phyloP scores from a whole-genome alignment of 2,329 filamentous ascomycete genomes.

The Keithomyces neogunnii region DNA sequence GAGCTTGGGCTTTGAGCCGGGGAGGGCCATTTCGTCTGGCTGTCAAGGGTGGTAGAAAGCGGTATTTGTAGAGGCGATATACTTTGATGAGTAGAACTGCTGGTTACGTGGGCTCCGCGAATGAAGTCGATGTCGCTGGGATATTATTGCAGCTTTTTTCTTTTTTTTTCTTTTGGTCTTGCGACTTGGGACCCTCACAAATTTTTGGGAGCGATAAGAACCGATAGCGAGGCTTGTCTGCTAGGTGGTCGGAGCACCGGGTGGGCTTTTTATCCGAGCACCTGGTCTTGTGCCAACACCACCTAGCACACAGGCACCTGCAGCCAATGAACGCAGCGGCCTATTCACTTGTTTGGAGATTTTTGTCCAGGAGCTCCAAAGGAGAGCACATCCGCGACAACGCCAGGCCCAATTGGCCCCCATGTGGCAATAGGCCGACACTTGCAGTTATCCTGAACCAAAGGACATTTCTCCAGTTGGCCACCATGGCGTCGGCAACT shows the following conservation, averaged over 20 bases:
- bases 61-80: not conserved
- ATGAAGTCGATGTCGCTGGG: slow-evolving; percentile 9
- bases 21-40: slow-evolving; percentile 23
- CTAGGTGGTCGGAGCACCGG: slow-evolving; percentile 16
- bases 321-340: not conserved
- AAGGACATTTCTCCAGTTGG: no score
- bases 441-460: not conserved
- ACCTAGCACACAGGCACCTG: not conserved
- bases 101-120: slow-evolving; percentile 3
- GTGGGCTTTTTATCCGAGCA: slow-evolving; percentile 18
- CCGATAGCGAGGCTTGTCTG: not conserved
- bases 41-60: not conserved
- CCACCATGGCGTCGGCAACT: slow-evolving; percentile 7
- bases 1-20: slow-evolving; percentile 37
- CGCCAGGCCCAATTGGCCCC: slow-evolving; percentile 20
- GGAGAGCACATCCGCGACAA: slow-evolving; percentile 7
- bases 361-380: not conserved
- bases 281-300: not conserved
- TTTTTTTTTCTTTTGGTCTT: slow-evolving; percentile 13
- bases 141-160: no score
- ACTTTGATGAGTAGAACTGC: not conserved
- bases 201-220: slow-evolving; percentile 15
- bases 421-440: slow-evolving; percentile 16
- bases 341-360: slow-evolving; percentile 3
- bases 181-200: not conserved